A percentile compares a stretch with the other conserved stretches of the same genome.
These are phyloP conservation scores for Annulohypoxylon maeteangense DNA, from an alignment of 495 filamentous ascomycete genomes.

Conservation along the genomic window DNA sequence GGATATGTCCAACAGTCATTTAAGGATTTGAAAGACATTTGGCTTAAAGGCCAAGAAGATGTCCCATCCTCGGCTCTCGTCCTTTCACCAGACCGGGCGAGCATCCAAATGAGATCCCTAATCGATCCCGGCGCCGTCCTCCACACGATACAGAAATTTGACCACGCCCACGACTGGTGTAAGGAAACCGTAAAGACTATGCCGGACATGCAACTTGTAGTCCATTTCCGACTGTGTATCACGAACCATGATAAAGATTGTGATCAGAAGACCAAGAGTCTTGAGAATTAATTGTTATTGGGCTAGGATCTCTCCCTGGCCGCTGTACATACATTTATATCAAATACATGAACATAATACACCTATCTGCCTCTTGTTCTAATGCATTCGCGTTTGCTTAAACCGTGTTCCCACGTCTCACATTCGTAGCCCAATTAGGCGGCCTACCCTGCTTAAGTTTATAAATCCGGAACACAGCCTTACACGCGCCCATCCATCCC, in stretches of 20 bases:
- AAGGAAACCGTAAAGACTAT: constrained; percentile 22
- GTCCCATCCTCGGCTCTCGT: constrained; percentile 19
- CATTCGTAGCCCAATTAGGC: constrained; percentile 16
- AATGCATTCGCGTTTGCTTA: not conserved
- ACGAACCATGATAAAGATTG: constrained; percentile 24
- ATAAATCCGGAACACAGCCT: constrained; percentile 39
- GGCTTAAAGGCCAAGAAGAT: constrained; percentile 36
- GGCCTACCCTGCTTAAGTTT: constrained; percentile 42
- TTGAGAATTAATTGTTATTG: constrained; percentile 12
- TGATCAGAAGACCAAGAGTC: not conserved
- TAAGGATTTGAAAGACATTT: constrained; percentile 29
- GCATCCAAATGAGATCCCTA: constrained; percentile 24
- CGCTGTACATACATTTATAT: not conserved
- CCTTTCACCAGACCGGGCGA: constrained; percentile 12
- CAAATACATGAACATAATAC: constrained; percentile 1
- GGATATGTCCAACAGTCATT: constrained; percentile 24
- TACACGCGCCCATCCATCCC: constrained; percentile 54
- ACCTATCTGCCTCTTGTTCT: not conserved
- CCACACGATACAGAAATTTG: constrained; percentile 28
- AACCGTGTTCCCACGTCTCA: constrained; percentile 20
- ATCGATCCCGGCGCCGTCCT: constrained; percentile 33
- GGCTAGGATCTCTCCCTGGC: not conserved
- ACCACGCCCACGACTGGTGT: constrained; percentile 29
- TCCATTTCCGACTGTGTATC: constrained; percentile 37
- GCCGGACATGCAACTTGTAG: constrained; percentile 38